Conservation (phyloP, 2,329 filamentous ascomycete species). For the Volutella citrinella region DNA sequence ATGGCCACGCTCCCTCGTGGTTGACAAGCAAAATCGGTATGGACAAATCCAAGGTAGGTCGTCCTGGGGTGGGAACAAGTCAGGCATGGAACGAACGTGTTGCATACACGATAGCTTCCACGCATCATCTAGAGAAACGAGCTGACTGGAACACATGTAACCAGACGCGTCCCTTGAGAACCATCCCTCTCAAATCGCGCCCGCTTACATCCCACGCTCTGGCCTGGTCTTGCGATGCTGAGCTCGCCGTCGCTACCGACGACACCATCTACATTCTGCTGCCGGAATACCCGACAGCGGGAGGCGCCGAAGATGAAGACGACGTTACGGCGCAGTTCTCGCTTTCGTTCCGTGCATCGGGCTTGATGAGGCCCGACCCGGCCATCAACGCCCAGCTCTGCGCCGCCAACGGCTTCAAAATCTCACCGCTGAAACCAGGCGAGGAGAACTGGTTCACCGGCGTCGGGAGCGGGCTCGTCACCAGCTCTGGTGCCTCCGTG, state of each 20-base stretch:
- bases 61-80: no score
- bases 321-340: conserved; percentile 32
- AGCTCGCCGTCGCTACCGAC: conserved; percentile 55
- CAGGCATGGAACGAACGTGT: no score
- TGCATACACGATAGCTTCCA: no score
- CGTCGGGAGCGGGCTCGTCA: conserved; percentile 44
- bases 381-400: conserved; percentile 47
- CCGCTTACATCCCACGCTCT: conserved; percentile 42
- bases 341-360: conserved; percentile 30
- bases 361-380: conserved; percentile 36
- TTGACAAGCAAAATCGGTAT: conserved; percentile 16
- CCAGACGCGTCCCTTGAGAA: conserved; percentile 46
- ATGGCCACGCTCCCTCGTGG: conserved; percentile 1
- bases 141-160: no score
- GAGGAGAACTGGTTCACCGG: conserved; percentile 35
- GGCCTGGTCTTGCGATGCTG: conserved; percentile 56
- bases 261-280: conserved; percentile 52
- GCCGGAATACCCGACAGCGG: conserved; percentile 38
- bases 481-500: conserved; percentile 46
- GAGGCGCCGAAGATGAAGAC: conserved; percentile 23
- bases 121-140: no score
- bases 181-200: conserved; percentile 40
- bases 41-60: conserved; percentile 27
- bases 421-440: conserved; percentile 24
- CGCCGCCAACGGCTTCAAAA: conserved; percentile 32